A percentile compares a stretch with the other conserved stretches of the same genome.
These are phyloP conservation scores for Tuber melanosporum DNA, from an alignment of 495 filamentous ascomycete genomes.

Conservation along the genomic window DNA sequence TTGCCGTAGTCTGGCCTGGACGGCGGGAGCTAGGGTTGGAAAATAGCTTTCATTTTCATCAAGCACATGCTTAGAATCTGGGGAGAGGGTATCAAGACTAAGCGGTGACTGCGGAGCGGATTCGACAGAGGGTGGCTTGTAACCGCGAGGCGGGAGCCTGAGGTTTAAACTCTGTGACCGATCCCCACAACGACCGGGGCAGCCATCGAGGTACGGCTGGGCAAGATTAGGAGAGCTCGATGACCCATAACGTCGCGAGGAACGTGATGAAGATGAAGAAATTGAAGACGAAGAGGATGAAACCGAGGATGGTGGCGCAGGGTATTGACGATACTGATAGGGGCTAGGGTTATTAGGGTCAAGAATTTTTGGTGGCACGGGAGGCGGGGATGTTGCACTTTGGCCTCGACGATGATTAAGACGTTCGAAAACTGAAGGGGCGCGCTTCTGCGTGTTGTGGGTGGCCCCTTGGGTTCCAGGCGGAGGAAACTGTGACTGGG, in stretches of 20 bases:
- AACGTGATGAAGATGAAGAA: constrained; percentile 24
- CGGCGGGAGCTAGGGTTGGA: constrained; percentile 18
- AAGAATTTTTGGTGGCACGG: constrained; percentile 13
- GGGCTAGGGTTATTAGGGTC: constrained; percentile 16
- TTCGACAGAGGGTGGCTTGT: constrained; percentile 30
- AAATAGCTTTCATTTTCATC: constrained; percentile 34
- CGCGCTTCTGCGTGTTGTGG: constrained; percentile 9
- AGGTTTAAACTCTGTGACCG: constrained; percentile 6
- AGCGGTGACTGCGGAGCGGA: constrained; percentile 25
- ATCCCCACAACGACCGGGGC: constrained; percentile 8
- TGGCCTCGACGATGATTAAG: constrained; percentile 17
- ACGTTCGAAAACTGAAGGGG: constrained; percentile 23
- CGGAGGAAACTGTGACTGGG: constrained; percentile 24
- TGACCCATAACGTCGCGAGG: constrained; percentile 11
- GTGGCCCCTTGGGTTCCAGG: constrained; percentile 11
- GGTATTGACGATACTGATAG: constrained; percentile 13
- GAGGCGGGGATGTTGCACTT: background rate
- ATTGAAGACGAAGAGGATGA: constrained; percentile 28
- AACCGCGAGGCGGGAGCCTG: constrained; percentile 16
- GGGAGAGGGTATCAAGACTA: constrained; percentile 23
- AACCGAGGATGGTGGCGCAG: constrained; percentile 19
- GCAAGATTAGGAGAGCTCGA: constrained; percentile 12
- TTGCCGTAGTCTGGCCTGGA: constrained; percentile 15
- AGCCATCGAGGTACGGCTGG: constrained; percentile 17
- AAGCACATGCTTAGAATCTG: constrained; percentile 31